A percentile compares a stretch with the other conserved stretches of the same genome.
Conservation (phyloP, 768 basidiomycete species). For the Glaciozyma martinii region DNA sequence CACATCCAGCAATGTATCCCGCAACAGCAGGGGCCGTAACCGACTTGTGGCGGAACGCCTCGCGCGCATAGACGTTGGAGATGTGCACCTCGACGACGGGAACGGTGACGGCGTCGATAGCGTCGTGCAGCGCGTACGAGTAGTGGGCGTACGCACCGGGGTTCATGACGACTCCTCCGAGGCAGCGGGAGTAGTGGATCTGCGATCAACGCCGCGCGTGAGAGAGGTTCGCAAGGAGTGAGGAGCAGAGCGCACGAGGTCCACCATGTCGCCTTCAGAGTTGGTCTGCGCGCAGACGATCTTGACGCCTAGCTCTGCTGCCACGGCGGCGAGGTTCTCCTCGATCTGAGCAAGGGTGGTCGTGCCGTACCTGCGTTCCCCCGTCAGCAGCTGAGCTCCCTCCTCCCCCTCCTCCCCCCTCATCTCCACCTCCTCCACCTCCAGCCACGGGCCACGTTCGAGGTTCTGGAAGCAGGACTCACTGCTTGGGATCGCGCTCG, state of each 20-base stretch:
- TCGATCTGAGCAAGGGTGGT: conserved; percentile 32
- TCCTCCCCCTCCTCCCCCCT: not conserved
- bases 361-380: conserved; percentile 30
- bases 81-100: conserved; percentile 32
- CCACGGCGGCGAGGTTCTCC: conserved; percentile 23
- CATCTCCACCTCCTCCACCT: too few relatives aligned
- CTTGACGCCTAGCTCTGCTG: conserved; percentile 29
- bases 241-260: conserved; percentile 1
- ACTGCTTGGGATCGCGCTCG: conserved; percentile 28
- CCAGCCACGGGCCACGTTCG: too few relatives aligned
- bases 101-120: conserved; percentile 28
- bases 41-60: conserved; percentile 25
- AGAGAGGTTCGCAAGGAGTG: not conserved
- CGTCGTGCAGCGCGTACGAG: conserved; percentile 33
- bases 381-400: not conserved
- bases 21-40: conserved; percentile 20
- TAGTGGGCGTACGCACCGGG: conserved; percentile 23
- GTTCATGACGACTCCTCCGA: conserved; percentile 34
- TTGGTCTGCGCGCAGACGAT: conserved; percentile 34
- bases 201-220: not conserved
- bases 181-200: conserved; percentile 33
- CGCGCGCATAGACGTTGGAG: conserved; percentile 17
- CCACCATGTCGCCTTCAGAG: conserved; percentile 28
- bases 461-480: not conserved
- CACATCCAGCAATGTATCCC: conserved; percentile 23